These are phyloP conservation scores for Lachancea quebecensis DNA, from an alignment of 805 yeast genomes.

Conservation along the genomic window DNA sequence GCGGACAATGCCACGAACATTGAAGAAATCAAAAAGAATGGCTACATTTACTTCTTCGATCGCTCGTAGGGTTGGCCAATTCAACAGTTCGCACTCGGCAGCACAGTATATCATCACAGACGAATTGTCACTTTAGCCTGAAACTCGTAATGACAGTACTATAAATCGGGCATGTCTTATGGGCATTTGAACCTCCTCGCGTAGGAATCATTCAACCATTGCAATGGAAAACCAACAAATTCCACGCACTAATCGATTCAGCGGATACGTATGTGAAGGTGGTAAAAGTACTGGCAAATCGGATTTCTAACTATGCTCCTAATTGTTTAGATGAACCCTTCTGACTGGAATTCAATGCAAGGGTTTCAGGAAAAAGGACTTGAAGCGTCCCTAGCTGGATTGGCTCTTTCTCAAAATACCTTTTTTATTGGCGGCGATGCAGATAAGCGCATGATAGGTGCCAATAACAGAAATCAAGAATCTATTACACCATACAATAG, in stretches of 20 bases:
- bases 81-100: not conserved
- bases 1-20: conserved; percentile 38
- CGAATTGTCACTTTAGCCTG: conserved; percentile 2
- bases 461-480: not conserved
- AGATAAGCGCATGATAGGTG: conserved; percentile 5
- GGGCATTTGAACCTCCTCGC: too few relatives aligned
- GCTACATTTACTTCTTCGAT: conserved; percentile 38
- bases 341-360: conserved; percentile 3
- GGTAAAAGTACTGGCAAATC: not conserved
- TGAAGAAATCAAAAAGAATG: conserved; percentile 41
- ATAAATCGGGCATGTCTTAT: not conserved
- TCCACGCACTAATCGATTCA: conserved; percentile 2
- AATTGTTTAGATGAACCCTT: not conserved
- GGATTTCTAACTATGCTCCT: not conserved
- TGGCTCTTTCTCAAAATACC: conserved; percentile 4
- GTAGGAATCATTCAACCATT: too few relatives aligned
- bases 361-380: conserved; percentile 1
- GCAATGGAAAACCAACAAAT: conserved; percentile 3
- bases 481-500: not conserved
- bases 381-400: conserved; percentile 7
- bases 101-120: not conserved
- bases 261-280: conserved; percentile 5
- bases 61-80: not conserved
- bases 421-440: not conserved
- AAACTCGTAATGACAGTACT: not conserved